Conservation (phyloP, 192 early-diverging fungal species). For the Gaertneriomyces semiglobifer region DNA sequence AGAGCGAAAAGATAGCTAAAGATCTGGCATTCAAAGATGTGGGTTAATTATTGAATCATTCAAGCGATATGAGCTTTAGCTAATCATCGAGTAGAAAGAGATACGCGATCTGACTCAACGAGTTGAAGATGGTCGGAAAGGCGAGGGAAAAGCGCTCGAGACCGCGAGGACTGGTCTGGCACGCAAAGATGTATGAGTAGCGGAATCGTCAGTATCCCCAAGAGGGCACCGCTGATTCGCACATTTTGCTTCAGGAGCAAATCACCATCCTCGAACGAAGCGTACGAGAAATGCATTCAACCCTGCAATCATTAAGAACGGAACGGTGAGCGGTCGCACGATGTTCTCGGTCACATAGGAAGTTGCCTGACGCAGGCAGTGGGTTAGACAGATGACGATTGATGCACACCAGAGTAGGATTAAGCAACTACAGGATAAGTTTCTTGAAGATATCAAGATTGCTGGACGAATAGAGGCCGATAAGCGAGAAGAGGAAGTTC, state of each 20-base stretch:
- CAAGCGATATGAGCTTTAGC: too few relatives aligned
- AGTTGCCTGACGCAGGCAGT: not conserved
- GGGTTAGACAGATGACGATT: conserved; percentile 37
- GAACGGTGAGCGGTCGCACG: conserved; percentile 7
- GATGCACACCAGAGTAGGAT: conserved; percentile 54
- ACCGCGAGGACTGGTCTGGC: conserved; percentile 32
- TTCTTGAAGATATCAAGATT: conserved; percentile 33
- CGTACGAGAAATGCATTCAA: conserved; percentile 24
- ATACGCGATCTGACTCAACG: too few relatives aligned
- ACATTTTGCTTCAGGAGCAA: conserved; percentile 14
- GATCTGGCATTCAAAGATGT: too few relatives aligned
- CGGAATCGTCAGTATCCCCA: too few relatives aligned
- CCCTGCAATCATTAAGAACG: conserved; percentile 18
- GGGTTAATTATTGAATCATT: too few relatives aligned
- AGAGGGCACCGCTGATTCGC: too few relatives aligned
- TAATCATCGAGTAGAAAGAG: too few relatives aligned
- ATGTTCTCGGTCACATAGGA: not conserved
- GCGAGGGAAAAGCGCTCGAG: conserved; percentile 21
- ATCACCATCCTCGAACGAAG: conserved; percentile 19
- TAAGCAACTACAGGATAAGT: conserved; percentile 51
- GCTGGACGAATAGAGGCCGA: conserved; percentile 29
- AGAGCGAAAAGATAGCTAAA: too few relatives aligned
- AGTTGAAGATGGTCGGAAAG: not conserved
- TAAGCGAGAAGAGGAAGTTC: conserved; percentile 27
- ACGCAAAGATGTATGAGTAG: conserved; percentile 37